Evolutionary conservation across 768 basidiomycete species (phyloP), one percentile per base, ranked within the genome.

Genomic region (Leccinum imitatum): DNA sequence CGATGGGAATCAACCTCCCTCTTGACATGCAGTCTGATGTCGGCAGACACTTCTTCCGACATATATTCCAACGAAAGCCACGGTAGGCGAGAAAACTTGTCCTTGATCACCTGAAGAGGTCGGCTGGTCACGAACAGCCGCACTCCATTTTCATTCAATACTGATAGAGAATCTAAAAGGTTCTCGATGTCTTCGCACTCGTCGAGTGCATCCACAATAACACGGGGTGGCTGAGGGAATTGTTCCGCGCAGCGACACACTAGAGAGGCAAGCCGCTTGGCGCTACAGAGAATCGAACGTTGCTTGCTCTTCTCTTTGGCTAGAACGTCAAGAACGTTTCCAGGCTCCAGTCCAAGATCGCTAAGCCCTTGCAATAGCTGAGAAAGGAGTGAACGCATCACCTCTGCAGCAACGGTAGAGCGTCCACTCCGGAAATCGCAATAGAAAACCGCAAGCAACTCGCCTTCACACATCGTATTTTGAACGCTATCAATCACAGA

Each of bases 121-220:
- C 27, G 27, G 27, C 27, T 66, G 33, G 47, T 65, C 7, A 58
- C 25, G 10, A 65, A 59, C 1, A 66, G n/a, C 5, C 59, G 61
- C 6, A 66, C 13, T 1, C 31, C 21, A 0, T 39, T 46, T 3
- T 44, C 37, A 1, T 47, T 39, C 52, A 63, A 17, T 3, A 44
- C 37, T 1, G 1, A 2, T 6, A 67, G 19, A 4, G 48, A 60
- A 3, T 33, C 17, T 0, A 66, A 35, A n/a, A 63, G 56, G 1
- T 27, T 17, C 10, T 60, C 48, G 5, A 64, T 2, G 7, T 64
- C 56, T 15, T 44, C 31, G 51, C 67, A 67, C 52, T 67, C 65
- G 21, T 68, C 67, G 2, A 68, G 39, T 0, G 61, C 67, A 19
- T 68, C 66, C 2, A 68, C 53, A 4, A 63, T 51, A 1, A 65